Base-by-base conservation (phyloP, 108 stramenopile genomes). In the Cyclotella atomus region DNA sequence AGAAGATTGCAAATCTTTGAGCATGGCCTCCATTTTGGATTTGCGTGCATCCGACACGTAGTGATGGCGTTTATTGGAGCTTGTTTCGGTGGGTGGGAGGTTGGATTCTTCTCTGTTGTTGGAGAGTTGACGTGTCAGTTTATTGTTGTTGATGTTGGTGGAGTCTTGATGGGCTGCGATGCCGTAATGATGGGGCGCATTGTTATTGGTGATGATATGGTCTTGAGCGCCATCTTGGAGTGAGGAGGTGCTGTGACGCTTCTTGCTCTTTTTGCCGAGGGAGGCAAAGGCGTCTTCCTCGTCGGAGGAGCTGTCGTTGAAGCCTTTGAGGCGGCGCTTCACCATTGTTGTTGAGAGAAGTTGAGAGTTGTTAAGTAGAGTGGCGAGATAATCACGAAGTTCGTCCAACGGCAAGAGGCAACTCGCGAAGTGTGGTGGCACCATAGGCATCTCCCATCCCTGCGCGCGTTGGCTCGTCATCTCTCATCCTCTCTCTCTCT, bases 21-120 rank as follows among this genome's bases (percentile, higher is more conserved):
- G 46, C 0, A 94, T 59, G 4, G 93, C 90, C 63, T 94, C 88
- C 91, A 94, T 91, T 68, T 91, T 89, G 8, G 84, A 81, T 60
- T 88, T 86, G 28, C 93, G 77, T 32, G 71, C 54, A 59, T 77
- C 49, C 32, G 60, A 73, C 35, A 68, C 10, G 59, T 83, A 73
- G 55, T 83, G 82, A 45, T 83, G 82, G 16, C 82, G 71, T 41
- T 79, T 83, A 67, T 29, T 62, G 52, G 73, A 73, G 8, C 24
- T 15, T 47, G 28, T 71, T 71, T 34, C 46, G 38, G 35, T 36
- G n/a, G n/a, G n/a, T n/a, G n/a, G n/a, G n/a, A n/a, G n/a, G n/a
- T n/a, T n/a, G n/a, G n/a, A n/a, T n/a, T n/a, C n/a, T n/a, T n/a
- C n/a, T n/a, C n/a, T n/a, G n/a, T n/a, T n/a, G n/a, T n/a, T n/a